Evolutionary conservation across 768 basidiomycete species (phyloP), one percentile per base, ranked within the genome.

Genomic region (Favolaschia claudopus): DNA sequence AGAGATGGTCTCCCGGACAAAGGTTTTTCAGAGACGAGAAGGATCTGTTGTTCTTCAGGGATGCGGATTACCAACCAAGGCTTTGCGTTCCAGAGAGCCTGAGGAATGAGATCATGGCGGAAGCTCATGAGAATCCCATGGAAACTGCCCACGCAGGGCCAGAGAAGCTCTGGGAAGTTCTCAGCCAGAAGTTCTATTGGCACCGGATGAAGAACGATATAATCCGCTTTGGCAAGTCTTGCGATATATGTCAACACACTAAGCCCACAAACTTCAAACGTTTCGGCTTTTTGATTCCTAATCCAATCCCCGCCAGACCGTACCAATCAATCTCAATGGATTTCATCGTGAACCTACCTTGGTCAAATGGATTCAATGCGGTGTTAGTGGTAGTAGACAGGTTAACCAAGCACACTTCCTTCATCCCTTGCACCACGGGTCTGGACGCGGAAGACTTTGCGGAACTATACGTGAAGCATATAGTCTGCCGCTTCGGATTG

Each of bases 311-410:
- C 2, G 0, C 20, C 1, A 42, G 48, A 3, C 70, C 67, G 13
- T 72, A 65, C 63, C 24, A 53, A 36, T 47, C 61, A 2, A 68
- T 72, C 7, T 58, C 59, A 0, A 67, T 72, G 58, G 71, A 73
- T 39, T 67, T 70, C 29, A 66, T 76, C 5, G 66, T 58, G 7
- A 61, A 72, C 8, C 63, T 72, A 5, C 70, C 70, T 2, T 4
- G 19, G 1, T 71, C 67, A 0, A 48, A 69, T n/a, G 48, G 49
- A 13, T 60, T 27, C 34, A 56, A 52, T 32, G 38, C 50, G 0
- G 58, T 70, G 0, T 43, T 38, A 2, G 47, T 48, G 25, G 47
- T 48, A 3, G 47, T 36, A 22, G 22, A 34, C 20, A 4, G 38
- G 3, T n/a, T 49, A 0, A 3, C 40, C 17, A 63, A 56, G 31